phyloP scores from a whole-genome alignment of 305 asterid species.

The Fraxinus nigra region DNA sequence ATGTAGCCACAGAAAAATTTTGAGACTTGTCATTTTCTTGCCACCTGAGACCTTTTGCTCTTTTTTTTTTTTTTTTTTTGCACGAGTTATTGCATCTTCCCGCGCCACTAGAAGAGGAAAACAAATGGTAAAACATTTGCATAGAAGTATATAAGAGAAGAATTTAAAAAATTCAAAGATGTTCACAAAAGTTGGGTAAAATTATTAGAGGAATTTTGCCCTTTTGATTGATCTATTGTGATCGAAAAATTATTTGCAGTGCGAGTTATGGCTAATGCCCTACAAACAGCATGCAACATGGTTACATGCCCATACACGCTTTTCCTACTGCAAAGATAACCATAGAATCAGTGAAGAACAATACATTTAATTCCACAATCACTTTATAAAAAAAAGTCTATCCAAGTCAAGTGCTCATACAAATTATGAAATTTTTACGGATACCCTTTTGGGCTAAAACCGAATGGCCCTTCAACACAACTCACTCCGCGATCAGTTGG shows the following conservation, averaged over 20 bases:
- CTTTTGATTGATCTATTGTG: neutral
- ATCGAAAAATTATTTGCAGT: neutral
- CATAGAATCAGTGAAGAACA: neutral
- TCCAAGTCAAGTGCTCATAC: neutral
- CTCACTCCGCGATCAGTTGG: neutral
- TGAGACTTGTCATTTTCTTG: neutral
- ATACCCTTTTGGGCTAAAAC: neutral
- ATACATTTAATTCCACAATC: neutral
- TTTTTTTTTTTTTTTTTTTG: neutral
- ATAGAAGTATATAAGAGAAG: neutral
- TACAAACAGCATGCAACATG: neutral
- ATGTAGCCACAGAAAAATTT: neutral
- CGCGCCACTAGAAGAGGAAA: slow-evolving; percentile 23
- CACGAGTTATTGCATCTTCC: neutral
- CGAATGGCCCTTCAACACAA: neutral
- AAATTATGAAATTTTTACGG: neutral
- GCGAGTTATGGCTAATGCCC: neutral
- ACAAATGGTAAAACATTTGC: neutral
- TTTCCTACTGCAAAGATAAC: neutral
- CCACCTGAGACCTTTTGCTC: neutral
- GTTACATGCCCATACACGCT: neutral
- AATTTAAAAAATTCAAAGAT: neutral
- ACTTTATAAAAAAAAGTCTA: neutral
- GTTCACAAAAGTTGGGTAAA: neutral
- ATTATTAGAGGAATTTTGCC: neutral